phyloP scores from a whole-genome alignment of 495 filamentous ascomycete genomes.

The Podospora conica region DNA sequence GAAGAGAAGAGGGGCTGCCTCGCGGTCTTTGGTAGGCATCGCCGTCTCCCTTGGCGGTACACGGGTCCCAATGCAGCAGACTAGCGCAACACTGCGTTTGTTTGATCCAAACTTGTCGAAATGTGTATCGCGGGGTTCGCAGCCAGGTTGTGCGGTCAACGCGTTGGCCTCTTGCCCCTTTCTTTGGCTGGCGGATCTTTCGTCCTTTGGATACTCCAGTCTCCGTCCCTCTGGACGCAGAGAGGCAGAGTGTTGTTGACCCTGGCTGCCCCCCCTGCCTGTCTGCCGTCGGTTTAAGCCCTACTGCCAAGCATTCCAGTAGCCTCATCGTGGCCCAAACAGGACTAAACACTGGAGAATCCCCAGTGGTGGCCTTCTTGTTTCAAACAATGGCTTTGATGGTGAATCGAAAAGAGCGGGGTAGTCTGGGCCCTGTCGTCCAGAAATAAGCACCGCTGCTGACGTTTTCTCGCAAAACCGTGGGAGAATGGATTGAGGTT shows the following conservation, averaged over 20 bases:
- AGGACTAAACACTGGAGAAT: slow-evolving; percentile 3
- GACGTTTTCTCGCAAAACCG: background rate
- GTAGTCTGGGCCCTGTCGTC: background rate
- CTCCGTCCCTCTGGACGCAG: background rate
- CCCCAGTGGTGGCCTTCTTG: background rate
- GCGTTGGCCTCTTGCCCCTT: background rate
- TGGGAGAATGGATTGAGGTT: background rate
- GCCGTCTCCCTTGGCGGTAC: slow-evolving; percentile 15
- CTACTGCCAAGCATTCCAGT: background rate
- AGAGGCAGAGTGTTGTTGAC: background rate
- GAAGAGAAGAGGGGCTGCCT: background rate
- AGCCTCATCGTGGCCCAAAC: slow-evolving; percentile 2
- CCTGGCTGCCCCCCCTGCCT: background rate
- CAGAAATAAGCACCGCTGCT: background rate
- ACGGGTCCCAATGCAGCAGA: slow-evolving; percentile 13
- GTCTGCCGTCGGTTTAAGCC: slow-evolving; percentile 1
- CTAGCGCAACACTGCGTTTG: slow-evolving; percentile 13
- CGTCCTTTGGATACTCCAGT: no score
- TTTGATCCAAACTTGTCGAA: slow-evolving; percentile 19
- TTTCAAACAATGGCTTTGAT: slow-evolving; percentile 10
- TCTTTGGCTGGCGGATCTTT: background rate
- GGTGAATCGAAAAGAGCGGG: background rate
- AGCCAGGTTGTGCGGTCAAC: slow-evolving; percentile 9
- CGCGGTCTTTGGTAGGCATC: slow-evolving; percentile 12
- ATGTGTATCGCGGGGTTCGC: slow-evolving; percentile 24